Evolutionary conservation across 805 yeast species (phyloP).

Genomic region (Metschnikowia similis): DNA sequence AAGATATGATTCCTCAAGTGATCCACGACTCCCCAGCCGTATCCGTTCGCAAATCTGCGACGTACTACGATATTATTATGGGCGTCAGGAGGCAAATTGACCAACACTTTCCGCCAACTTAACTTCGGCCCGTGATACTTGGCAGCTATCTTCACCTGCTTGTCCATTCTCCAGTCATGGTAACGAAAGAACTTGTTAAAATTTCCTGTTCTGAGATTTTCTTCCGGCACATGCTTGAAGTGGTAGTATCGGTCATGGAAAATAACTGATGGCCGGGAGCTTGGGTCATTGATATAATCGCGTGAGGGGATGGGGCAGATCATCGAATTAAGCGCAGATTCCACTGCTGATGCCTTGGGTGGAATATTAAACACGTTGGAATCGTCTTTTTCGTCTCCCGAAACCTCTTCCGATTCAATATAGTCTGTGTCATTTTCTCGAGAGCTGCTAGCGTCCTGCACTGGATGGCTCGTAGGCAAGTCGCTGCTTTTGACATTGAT

Average conservation of each 20-base stretch:
- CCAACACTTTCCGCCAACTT: constrained; percentile 44
- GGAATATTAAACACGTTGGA: constrained; percentile 35
- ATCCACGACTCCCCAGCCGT: constrained; percentile 46
- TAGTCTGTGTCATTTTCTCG: background rate
- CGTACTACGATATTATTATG: constrained; percentile 43
- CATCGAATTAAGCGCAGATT: constrained; percentile 37
- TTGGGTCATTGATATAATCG: constrained; percentile 31
- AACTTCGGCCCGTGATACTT: constrained; percentile 35
- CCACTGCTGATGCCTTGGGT: constrained; percentile 41
- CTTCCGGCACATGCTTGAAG: constrained; percentile 27
- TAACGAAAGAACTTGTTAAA: constrained; percentile 22
- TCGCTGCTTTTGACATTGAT: constrained; percentile 21
- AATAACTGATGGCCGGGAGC: constrained; percentile 30
- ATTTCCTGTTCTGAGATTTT: constrained; percentile 14
- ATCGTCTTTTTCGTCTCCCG: constrained; percentile 4
- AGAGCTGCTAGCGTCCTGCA: background rate
- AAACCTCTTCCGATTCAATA: background rate
- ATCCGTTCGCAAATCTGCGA: constrained; percentile 41
- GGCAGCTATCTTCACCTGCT: constrained; percentile 39
- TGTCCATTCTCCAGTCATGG: constrained; percentile 32
- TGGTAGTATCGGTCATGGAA: constrained; percentile 42
- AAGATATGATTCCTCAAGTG: constrained; percentile 32
- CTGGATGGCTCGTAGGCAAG: background rate
- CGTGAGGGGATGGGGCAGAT: constrained; percentile 38
- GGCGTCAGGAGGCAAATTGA: constrained; percentile 43